phyloP scores from a whole-genome alignment of 441 rosid genomes.

The Eugenia klotzschiana region DNA sequence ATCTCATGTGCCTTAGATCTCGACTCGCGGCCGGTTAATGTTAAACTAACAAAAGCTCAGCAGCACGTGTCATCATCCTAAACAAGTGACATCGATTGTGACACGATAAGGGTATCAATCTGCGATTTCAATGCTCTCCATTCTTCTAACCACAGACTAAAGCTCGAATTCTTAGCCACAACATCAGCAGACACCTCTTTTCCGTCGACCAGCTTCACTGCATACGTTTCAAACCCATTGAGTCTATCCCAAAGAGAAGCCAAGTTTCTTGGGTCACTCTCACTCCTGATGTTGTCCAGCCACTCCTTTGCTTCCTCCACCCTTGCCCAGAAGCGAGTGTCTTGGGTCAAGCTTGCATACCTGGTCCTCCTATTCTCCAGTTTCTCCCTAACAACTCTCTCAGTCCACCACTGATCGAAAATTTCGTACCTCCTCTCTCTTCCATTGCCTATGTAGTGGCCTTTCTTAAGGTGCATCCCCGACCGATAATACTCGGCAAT shows the following conservation, averaged over 20 bases:
- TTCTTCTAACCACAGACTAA: not conserved
- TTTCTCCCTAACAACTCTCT: not conserved
- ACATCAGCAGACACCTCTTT: not conserved
- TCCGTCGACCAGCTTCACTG: not conserved
- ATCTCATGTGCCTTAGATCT: not conserved
- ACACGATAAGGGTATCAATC: not conserved
- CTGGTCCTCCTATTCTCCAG: conserved; percentile 28
- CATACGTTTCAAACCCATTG: not conserved
- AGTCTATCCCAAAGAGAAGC: not conserved
- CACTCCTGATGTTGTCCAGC: not conserved
- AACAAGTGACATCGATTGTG: not conserved
- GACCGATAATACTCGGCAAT: conserved; percentile 52
- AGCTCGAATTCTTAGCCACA: not conserved
- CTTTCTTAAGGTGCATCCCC: conserved; percentile 4
- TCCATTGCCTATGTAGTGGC: conserved; percentile 38
- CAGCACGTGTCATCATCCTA: not conserved
- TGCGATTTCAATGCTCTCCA: conserved; percentile 14
- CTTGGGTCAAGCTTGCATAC: conserved; percentile 12
- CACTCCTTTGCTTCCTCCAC: not conserved
- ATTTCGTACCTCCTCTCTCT: conserved; percentile 55
- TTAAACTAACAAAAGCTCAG: not conserved
- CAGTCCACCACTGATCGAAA: conserved; percentile 55
- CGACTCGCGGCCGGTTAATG: not conserved
- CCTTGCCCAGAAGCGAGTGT: not conserved
- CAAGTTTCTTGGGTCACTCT: not conserved